Percentiles rank a stretch among this genome's conserved stretches.
Conservation (phyloP, 805 yeast genomes). For the Ogataea minuta region DNA sequence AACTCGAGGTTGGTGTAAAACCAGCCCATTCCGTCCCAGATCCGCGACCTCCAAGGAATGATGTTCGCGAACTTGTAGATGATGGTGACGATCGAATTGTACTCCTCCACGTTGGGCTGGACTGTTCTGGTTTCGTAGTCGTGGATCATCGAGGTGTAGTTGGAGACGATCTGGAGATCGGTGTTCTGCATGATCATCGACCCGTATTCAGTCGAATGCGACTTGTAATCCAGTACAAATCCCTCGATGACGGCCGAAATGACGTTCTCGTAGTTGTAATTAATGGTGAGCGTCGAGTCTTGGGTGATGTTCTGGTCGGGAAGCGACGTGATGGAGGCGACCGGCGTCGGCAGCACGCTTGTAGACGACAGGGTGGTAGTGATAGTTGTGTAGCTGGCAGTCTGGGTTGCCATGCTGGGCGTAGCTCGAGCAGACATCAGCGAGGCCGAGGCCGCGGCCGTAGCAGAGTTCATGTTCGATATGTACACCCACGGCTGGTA, state of each 20-base stretch:
- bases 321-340: slow-evolving; percentile 1
- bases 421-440: slow-evolving; percentile 1
- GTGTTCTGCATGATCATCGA: slow-evolving; percentile 6
- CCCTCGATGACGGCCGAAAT: slow-evolving; percentile 15
- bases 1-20: slow-evolving; percentile 14
- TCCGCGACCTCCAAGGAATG: slow-evolving; percentile 15
- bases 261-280: slow-evolving; percentile 5
- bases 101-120: slow-evolving; percentile 7
- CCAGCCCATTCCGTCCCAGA: slow-evolving; percentile 20
- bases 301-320: slow-evolving; percentile 2
- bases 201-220: slow-evolving; percentile 6
- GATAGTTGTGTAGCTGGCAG: slow-evolving; percentile 1
- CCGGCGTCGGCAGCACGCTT: slow-evolving; percentile 4
- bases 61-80: slow-evolving; percentile 15
- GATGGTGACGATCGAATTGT: slow-evolving; percentile 7
- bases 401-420: slow-evolving; percentile 3
- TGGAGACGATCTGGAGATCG: slow-evolving; percentile 7
- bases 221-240: slow-evolving; percentile 12
- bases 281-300: slow-evolving; percentile 3
- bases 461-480: slow-evolving; percentile 1
- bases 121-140: slow-evolving; percentile 7
- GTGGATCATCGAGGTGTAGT: slow-evolving; percentile 13
- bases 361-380: slow-evolving; percentile 6
- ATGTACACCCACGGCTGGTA: slow-evolving; percentile 12
- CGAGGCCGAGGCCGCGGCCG: neutral